phyloP scores from a whole-genome alignment of 345 rosid species.

The Cardamine occulta region DNA sequence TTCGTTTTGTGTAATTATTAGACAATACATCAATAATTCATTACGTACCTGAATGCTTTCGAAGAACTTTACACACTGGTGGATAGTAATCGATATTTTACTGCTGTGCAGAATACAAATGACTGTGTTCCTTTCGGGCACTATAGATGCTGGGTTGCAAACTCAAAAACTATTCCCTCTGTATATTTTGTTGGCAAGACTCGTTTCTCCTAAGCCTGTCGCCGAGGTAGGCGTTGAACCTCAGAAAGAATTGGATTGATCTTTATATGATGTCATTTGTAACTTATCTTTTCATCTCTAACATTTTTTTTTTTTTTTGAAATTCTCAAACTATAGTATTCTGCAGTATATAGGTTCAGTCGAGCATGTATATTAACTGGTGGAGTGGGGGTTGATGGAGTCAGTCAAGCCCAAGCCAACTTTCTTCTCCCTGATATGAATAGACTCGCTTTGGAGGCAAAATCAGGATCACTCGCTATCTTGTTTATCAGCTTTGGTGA shows the following conservation, averaged over 20 bases:
- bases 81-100: constrained; percentile 19
- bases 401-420: constrained; percentile 68
- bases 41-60: background rate
- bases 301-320: constrained; percentile 37
- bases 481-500: constrained; percentile 88
- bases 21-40: background rate
- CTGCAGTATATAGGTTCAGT: constrained; percentile 86
- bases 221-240: constrained; percentile 60
- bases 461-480: constrained; percentile 76
- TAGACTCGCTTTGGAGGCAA: constrained; percentile 77
- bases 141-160: constrained; percentile 58
- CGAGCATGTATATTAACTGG: constrained; percentile 78
- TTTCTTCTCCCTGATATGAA: constrained; percentile 86
- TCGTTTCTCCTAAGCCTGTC: constrained; percentile 56
- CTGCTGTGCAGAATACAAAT: constrained; percentile 70
- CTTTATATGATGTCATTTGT: constrained; percentile 2
- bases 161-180: constrained; percentile 69
- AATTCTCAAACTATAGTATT: constrained; percentile 64
- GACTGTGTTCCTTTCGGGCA: constrained; percentile 60
- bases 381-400: constrained; percentile 71
- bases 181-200: constrained; percentile 80
- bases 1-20: background rate
- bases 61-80: constrained; percentile 4
- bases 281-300: constrained; percentile 31
- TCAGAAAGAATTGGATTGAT: constrained; percentile 1